Percentiles rank a stretch among this genome's conserved stretches.
Evolutionary conservation across 2,329 filamentous ascomycete species (phyloP).

Genomic region (Fusarium lateritium): DNA sequence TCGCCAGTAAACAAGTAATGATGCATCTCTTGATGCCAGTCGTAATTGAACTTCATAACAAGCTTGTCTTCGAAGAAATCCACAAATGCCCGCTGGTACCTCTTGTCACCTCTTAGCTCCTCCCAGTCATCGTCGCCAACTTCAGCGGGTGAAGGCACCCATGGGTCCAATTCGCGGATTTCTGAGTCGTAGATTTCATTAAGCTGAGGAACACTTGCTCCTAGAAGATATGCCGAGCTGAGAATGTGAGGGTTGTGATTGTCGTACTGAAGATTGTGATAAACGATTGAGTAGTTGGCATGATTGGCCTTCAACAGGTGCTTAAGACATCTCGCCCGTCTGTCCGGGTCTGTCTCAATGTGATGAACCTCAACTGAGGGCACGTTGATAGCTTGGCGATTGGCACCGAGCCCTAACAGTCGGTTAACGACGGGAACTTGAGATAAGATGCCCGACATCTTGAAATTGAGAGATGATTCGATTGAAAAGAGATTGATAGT

Average conservation of each 20-base stretch:
- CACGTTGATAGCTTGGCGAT: slow-evolving; percentile 65
- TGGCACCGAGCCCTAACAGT: slow-evolving; percentile 45
- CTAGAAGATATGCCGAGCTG: slow-evolving; percentile 87
- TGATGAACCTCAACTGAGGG: slow-evolving; percentile 81
- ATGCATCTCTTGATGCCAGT: slow-evolving; percentile 84
- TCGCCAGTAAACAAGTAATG: slow-evolving; percentile 83
- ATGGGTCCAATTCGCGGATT: slow-evolving; percentile 79
- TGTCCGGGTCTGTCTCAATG: slow-evolving; percentile 85
- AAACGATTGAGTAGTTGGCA: slow-evolving; percentile 87
- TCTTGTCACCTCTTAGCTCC: slow-evolving; percentile 82
- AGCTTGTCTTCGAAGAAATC: slow-evolving; percentile 97
- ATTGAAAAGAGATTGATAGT: slow-evolving; percentile 20
- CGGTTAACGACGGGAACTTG: slow-evolving; percentile 52
- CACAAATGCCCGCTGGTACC: slow-evolving; percentile 90
- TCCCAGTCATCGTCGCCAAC: slow-evolving; percentile 88
- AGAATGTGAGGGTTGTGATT: slow-evolving; percentile 90
- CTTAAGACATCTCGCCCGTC: slow-evolving; percentile 85
- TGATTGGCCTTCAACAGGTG: slow-evolving; percentile 94
- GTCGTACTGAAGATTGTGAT: slow-evolving; percentile 80
- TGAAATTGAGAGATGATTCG: slow-evolving; percentile 11
- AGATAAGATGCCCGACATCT: slow-evolving; percentile 55
- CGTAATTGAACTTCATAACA: slow-evolving; percentile 79
- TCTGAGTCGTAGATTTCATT: slow-evolving; percentile 86
- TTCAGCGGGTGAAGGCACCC: slow-evolving; percentile 88
- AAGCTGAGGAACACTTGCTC: slow-evolving; percentile 80